phyloP scores from a whole-genome alignment of 2,329 filamentous ascomycete species.

The Aaosphaeria pasadenensis region DNA sequence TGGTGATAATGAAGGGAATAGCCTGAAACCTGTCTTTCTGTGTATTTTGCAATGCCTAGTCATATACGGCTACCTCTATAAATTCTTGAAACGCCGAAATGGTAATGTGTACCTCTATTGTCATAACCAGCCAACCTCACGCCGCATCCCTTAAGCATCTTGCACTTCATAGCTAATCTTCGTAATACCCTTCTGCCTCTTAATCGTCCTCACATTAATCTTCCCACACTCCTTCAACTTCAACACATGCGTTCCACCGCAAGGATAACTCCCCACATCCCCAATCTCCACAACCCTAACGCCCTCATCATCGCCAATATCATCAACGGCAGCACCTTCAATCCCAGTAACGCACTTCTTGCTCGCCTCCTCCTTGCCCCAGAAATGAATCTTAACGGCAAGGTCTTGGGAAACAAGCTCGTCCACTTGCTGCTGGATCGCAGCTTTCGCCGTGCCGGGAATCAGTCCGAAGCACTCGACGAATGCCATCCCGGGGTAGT shows the following conservation, averaged over 20 bases:
- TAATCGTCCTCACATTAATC: constrained; percentile 65
- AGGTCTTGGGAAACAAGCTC: constrained; percentile 51
- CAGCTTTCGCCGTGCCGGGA: constrained; percentile 46
- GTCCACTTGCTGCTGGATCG: constrained; percentile 61
- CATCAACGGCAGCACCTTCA: constrained; percentile 34
- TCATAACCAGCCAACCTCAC: no score
- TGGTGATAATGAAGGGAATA: no score
- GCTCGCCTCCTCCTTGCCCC: constrained; percentile 62
- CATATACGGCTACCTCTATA: no score
- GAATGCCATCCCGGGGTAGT: constrained; percentile 65
- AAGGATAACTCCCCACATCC: constrained; percentile 68
- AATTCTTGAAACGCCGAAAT: no score
- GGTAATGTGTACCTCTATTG: no score
- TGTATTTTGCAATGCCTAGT: no score
- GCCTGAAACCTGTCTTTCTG: no score
- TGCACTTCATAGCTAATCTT: constrained; percentile 50
- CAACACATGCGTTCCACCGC: constrained; percentile 71
- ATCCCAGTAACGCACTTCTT: constrained; percentile 45
- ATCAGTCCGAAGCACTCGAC: constrained; percentile 68
- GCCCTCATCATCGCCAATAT: constrained; percentile 20
- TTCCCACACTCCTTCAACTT: constrained; percentile 58
- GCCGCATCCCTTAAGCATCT: not conserved
- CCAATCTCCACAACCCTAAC: constrained; percentile 66
- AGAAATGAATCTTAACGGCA: constrained; percentile 57
- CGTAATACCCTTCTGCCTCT: constrained; percentile 61